Evolutionary conservation across 345 rosid genomes (phyloP).

Genomic region (Aquilaria yunnanensis): DNA sequence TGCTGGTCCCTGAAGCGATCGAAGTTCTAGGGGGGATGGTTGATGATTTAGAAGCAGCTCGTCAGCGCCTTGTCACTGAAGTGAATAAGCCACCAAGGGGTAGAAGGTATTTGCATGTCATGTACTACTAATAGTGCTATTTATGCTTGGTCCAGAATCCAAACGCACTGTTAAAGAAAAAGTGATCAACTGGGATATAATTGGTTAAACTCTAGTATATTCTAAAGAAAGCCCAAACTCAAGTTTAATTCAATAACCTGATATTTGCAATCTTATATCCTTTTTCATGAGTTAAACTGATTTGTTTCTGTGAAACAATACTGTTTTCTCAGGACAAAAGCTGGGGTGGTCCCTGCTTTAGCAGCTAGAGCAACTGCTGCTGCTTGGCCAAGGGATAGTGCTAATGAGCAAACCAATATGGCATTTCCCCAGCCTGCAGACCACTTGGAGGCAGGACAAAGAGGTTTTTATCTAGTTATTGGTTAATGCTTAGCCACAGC

Average conservation of each 20-base stretch:
- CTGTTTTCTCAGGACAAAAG: conserved; percentile 42
- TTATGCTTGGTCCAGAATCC: too few relatives aligned
- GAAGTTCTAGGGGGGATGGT: conserved; percentile 84
- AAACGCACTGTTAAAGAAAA: not conserved
- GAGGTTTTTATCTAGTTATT: conserved; percentile 29
- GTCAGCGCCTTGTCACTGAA: conserved; percentile 62
- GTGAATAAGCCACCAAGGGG: conserved; percentile 95
- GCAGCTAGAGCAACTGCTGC: conserved; percentile 79
- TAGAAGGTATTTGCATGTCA: conserved; percentile 50
- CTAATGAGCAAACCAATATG: conserved; percentile 28
- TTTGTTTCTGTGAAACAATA: not conserved
- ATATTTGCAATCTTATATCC: too few relatives aligned
- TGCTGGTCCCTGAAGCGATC: conserved; percentile 84
- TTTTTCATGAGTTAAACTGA: not conserved
- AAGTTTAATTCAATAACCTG: too few relatives aligned
- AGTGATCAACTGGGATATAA: too few relatives aligned
- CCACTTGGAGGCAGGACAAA: conserved; percentile 27
- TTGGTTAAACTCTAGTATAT: not conserved
- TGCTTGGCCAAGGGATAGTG: conserved; percentile 59
- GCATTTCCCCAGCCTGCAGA: conserved; percentile 27
- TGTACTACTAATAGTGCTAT: too few relatives aligned
- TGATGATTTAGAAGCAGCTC: conserved; percentile 72
- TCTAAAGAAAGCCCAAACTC: too few relatives aligned
- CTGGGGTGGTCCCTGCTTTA: conserved; percentile 54
- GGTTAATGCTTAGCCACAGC: conserved; percentile 1